Base-by-base conservation (phyloP, 2,329 filamentous ascomycete genomes). In the Fusarium sp. region DNA sequence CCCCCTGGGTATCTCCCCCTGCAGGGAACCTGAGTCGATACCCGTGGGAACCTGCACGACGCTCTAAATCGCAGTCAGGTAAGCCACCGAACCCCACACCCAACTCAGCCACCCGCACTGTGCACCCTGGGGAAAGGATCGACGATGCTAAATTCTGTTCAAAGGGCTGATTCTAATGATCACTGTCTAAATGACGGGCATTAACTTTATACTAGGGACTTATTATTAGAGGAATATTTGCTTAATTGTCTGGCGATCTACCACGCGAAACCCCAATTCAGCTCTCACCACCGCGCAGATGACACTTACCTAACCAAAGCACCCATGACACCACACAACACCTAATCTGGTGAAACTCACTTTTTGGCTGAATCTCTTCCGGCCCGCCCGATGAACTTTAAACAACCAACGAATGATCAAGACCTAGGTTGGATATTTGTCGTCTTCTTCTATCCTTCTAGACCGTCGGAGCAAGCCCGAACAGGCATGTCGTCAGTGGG, bases 111-210 rank as follows among this genome's bases (percentile, higher is more conserved):
- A 65, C 52, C 25, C 57, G 38, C 70, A 73, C 63, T 73, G 67
- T 73, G 70, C 37, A 59, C 12, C 33, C 22, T 62, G 35, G 63
- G 67, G 66, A 68, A 71, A 47, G 40, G 33, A 72, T 71, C 71
- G 64, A 27, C 70, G 14, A 50, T 30, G 47, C 45, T n/a, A 52
- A 32, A 52, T n/a, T 52, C 47, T 30, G 47, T 20, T 33, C 11
- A 70, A 66, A 20, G 58, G 50, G 37, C 38, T 33, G 45, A n/a
- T 25, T 35, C 20, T 7, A 30, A 25, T 22, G 6, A 25, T 15
- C 6, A 14, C 30, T n/a, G 15, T 15, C 47, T 6, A 52, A 17
- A 32, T 52, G 9, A 52, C 17, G 27, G 27, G 25, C 25, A 52
- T 52, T 32, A 27, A n/a, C 47, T 50, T 14, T 30, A 50, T 52